Percentiles rank a stretch among this genome's conserved stretches.
phyloP scores from a whole-genome alignment of 2,329 filamentous ascomycete species.

The Aureobasidium uvarum region DNA sequence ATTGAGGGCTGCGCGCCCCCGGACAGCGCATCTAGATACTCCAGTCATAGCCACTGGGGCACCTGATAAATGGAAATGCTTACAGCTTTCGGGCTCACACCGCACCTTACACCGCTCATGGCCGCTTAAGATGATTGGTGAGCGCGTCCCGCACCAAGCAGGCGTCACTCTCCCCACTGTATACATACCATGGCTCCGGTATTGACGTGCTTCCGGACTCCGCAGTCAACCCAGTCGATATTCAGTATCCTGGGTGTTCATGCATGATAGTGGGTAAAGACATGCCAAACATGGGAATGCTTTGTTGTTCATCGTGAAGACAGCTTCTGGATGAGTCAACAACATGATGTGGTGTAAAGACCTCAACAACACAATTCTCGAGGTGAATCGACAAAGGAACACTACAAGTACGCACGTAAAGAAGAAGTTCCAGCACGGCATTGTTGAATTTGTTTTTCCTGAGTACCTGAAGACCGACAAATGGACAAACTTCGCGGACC shows the following conservation, averaged over 20 bases:
- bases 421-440: neutral
- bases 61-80: slow-evolving; percentile 16
- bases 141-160: slow-evolving; percentile 7
- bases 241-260: neutral
- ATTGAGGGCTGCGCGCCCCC: slow-evolving; percentile 15
- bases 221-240: neutral
- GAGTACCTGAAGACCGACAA: neutral
- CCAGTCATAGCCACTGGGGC: slow-evolving; percentile 14
- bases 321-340: neutral
- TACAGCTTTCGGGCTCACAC: slow-evolving; percentile 18
- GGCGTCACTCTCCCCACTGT: neutral
- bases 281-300: neutral
- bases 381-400: neutral
- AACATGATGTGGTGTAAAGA: neutral
- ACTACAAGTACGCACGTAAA: neutral
- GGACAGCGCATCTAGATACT: slow-evolving; percentile 13
- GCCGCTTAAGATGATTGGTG: slow-evolving; percentile 17
- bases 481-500: neutral
- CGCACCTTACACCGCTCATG: slow-evolving; percentile 22
- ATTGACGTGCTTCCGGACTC: slow-evolving; percentile 2
- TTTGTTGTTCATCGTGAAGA: neutral
- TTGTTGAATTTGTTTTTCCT: neutral
- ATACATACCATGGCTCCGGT: slow-evolving; percentile 22
- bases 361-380: neutral
- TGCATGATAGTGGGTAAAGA: neutral